Percentiles rank a stretch among this genome's conserved stretches.
Evolutionary conservation across 75 land plant species (phyloP).

Genomic region (Sequoiadendron giganteum): DNA sequence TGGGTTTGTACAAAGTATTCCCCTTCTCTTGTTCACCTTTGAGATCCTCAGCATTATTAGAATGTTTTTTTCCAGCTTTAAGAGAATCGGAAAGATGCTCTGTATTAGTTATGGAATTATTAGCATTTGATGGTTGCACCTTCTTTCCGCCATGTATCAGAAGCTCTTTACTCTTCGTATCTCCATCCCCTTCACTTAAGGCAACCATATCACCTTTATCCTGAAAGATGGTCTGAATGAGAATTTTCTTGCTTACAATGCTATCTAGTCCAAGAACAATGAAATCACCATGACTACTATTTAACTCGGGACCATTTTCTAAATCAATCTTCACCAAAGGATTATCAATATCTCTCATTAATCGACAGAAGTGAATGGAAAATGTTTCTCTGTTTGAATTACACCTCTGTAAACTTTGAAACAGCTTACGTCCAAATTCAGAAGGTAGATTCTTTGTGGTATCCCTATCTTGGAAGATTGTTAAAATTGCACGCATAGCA

Average conservation of each 20-base stretch:
- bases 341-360: neutral
- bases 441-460: neutral
- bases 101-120: neutral
- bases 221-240: neutral
- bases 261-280: neutral
- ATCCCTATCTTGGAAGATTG: neutral
- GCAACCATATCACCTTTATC: neutral
- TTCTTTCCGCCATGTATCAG: neutral
- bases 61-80: neutral
- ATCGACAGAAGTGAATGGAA: neutral
- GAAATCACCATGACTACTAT: neutral
- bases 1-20: too few relatives aligned
- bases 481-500: neutral
- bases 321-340: conserved; percentile 6
- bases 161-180: neutral
- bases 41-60: neutral
- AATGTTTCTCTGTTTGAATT: neutral
- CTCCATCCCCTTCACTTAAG: neutral
- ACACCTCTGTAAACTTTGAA: neutral
- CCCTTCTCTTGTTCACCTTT: neutral
- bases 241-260: neutral
- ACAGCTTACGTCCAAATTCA: neutral
- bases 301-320: neutral
- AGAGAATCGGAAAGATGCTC: neutral
- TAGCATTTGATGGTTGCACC: neutral